These are phyloP conservation scores for Endoconidiophora polonica DNA, from an alignment of 2,329 filamentous ascomycete genomes.

Conservation along the genomic window DNA sequence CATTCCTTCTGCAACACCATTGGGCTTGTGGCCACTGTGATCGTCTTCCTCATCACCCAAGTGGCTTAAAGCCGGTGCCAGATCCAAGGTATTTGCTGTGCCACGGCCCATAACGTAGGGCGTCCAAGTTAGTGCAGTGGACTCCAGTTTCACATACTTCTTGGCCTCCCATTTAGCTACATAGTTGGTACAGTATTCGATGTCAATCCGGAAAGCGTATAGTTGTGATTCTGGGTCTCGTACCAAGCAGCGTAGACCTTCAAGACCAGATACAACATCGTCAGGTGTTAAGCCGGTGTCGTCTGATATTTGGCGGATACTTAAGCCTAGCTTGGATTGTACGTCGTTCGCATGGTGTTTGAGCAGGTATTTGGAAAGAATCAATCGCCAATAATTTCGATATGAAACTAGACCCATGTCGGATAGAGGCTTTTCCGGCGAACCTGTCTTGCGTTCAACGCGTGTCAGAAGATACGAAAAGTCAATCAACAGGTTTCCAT, in stretches of 20 bases:
- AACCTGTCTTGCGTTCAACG: slow-evolving; percentile 84
- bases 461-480: slow-evolving; percentile 94
- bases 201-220: slow-evolving; percentile 79
- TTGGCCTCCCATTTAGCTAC: slow-evolving; percentile 81
- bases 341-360: slow-evolving; percentile 21
- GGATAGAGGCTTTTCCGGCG: slow-evolving; percentile 89
- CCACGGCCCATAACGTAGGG: slow-evolving; percentile 90
- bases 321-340: slow-evolving; percentile 26
- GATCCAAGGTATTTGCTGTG: slow-evolving; percentile 67
- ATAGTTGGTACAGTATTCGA: slow-evolving; percentile 72
- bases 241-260: slow-evolving; percentile 76
- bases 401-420: slow-evolving; percentile 98
- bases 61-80: slow-evolving; percentile 64
- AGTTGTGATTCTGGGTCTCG: slow-evolving; percentile 74
- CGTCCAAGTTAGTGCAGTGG: slow-evolving; percentile 75
- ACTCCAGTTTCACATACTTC: slow-evolving; percentile 69
- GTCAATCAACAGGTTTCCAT: slow-evolving; percentile 90
- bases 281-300: slow-evolving; percentile 91
- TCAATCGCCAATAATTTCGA: slow-evolving; percentile 86
- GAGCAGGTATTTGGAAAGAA: slow-evolving; percentile 72
- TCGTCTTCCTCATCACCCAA: slow-evolving; percentile 55
- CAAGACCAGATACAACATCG: slow-evolving; percentile 85
- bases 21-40: slow-evolving; percentile 12
- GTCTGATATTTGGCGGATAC: slow-evolving; percentile 57
- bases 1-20: slow-evolving; percentile 6